Base-by-base conservation (phyloP, 2,329 filamentous ascomycete genomes). In the Aspergillus sp. region DNA sequence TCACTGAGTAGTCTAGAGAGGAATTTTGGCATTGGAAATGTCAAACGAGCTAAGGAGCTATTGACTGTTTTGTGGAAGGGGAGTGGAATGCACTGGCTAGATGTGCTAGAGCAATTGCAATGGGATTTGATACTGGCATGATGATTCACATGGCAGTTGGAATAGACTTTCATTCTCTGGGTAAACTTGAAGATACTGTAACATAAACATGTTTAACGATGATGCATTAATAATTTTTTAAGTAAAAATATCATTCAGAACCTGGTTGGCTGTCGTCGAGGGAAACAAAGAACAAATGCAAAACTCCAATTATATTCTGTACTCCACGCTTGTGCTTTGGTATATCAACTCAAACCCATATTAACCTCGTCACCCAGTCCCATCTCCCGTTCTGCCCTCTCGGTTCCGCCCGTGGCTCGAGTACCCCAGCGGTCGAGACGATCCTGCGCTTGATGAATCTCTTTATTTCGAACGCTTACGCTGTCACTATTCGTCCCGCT, bases 311-410 rank as follows among this genome's bases (percentile, higher is more conserved):
- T 12, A 10, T 26, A n/a, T 12, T n/a, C 27, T 26, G n/a, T 5
- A 37, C 6, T 7, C 9, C 11, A 33, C 32, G 27, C 13, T 39
- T 33, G 37, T 9, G 31, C 31, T 27, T 19, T 36, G 13, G 27
- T 31, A 38, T 27, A 37, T 72, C 62, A 91, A 65, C 91, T 88
- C 53, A 95, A 70, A 29, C 82, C 85, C 86, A 95, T 93, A 57
- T 85, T 77, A 26, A 86, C 82, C 59, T 95, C 89, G 61, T 95
- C 90, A 1, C 87, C 86, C 39, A 94, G 78, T 0, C 88, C 87
- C 83, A 89, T 90, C 53, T 71, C 82, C 53, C 53, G 69, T 61
- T 62, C 66, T 19, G 65, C 75, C 43, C 73, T 63, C 42, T 72
- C 68, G 9, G 77, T 81, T 71, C 51, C 74, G 66, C 50, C 75